Percentiles rank a stretch among this genome's conserved stretches.
Evolutionary conservation across 106 monocot genomes (phyloP).

Genomic region (Dactylorhiza incarnata): DNA sequence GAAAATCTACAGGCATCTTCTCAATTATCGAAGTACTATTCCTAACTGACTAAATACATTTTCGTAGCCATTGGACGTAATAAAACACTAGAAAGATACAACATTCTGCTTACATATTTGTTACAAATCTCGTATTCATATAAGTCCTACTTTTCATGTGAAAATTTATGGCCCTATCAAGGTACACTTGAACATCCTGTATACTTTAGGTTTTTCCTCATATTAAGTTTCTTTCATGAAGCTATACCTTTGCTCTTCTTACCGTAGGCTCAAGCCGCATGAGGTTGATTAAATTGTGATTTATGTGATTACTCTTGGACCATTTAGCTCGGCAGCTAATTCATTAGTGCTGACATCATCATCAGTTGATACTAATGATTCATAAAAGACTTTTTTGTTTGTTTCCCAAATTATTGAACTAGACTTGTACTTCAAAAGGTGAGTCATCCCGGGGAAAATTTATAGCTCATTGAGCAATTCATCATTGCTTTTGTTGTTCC

Average conservation of each 20-base stretch:
- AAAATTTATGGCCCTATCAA: background rate
- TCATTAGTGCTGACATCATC: background rate
- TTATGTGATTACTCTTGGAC: background rate
- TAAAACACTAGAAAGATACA: background rate
- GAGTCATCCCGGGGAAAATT: background rate
- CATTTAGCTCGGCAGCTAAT: background rate
- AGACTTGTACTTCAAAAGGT: background rate
- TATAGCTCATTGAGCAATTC: background rate
- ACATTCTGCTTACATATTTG: background rate
- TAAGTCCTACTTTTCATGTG: background rate
- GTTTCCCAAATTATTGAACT: background rate
- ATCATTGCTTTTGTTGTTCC: background rate
- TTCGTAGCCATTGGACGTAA: background rate
- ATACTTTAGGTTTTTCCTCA: background rate
- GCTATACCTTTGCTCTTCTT: background rate
- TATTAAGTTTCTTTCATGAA: background rate
- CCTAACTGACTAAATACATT: background rate
- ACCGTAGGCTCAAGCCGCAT: background rate
- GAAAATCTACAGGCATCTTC: slow-evolving; percentile 88
- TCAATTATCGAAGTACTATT: slow-evolving; percentile 83
- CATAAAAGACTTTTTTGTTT: background rate
- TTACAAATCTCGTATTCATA: background rate
- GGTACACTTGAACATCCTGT: background rate
- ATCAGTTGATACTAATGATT: background rate
- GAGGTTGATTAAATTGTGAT: background rate